Base-by-base conservation (phyloP, 352 stramenopile genomes). In the Discostella stelligera region DNA sequence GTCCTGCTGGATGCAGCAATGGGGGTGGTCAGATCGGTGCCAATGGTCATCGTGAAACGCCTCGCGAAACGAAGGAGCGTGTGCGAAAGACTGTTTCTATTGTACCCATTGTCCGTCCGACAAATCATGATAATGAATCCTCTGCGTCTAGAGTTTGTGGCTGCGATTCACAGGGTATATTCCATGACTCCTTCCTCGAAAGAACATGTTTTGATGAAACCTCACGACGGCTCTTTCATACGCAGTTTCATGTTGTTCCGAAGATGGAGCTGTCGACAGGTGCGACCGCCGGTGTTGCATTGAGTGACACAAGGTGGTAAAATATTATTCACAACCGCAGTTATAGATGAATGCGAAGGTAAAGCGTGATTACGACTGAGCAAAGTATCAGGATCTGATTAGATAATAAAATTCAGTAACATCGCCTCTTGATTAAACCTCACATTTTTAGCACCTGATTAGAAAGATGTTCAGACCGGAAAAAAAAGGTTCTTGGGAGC, bases 1-100 rank as follows among this genome's bases (percentile, higher is more conserved):
- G 97, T 74, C 96, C 96, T n/a, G 96, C 94, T 59, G 97, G 97
- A 6, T 99, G 97, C 74, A 80, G 98, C 44, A 99, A 98, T 80
- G 97, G 97, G 63, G 97, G 97, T 41, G 97, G 96, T 13, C 96
- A 98, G 85, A 80, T 91, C 25, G 71, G 69, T 48, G 46, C 66
- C 3, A 56, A 68, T 49, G 66, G 75, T n/a, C 71, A 74, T 50
- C 64, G 79, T 52, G 88, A 93, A 80, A 90, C 80, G 18, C 86
- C 88, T 0, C 77, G 77, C 7, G 82, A 92, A 69, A 91, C 84
- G 30, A 79, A 80, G 48, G 41, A 84, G 67, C 82, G 88, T 18
- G 77, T 91, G 46, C 63, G 46, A 46, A 71, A 76, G 49, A 83
- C 70, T 23, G 54, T 76, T 39, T 76, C 66, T 44, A 18, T 46